Percentiles rank a stretch among this genome's conserved stretches.
phyloP scores from a whole-genome alignment of 1,139 yeast species.

The Zygosaccharomyces pseudobailii region DNA sequence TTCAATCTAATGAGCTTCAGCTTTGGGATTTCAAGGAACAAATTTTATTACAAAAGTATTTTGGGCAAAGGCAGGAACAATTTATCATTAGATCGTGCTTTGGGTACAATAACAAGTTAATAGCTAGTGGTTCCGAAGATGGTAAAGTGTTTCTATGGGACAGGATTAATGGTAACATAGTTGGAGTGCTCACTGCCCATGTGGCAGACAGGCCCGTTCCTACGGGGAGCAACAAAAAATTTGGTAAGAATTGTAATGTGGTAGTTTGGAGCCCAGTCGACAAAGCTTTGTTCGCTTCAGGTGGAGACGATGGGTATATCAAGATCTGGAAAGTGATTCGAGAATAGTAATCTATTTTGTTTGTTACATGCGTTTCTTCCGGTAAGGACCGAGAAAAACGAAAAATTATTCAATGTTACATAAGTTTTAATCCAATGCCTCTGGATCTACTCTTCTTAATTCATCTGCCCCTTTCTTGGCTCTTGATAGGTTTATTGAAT shows the following conservation, averaged over 20 bases:
- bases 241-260: slow-evolving; percentile 31
- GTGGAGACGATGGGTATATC: slow-evolving; percentile 73
- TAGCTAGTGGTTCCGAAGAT: slow-evolving; percentile 80
- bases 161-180: slow-evolving; percentile 62
- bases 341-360: slow-evolving; percentile 11
- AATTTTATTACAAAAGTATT: slow-evolving; percentile 53
- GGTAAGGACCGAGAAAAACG: neutral
- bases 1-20: slow-evolving; percentile 75
- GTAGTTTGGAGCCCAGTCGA: slow-evolving; percentile 66
- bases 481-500: slow-evolving; percentile 48
- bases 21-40: slow-evolving; percentile 61
- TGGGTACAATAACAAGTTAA: slow-evolving; percentile 66
- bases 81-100: slow-evolving; percentile 75
- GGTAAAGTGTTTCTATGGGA: slow-evolving; percentile 81
- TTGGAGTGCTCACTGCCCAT: slow-evolving; percentile 64
- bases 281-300: slow-evolving; percentile 67
- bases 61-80: slow-evolving; percentile 68
- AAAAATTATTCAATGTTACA: neutral
- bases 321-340: slow-evolving; percentile 57
- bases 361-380: neutral
- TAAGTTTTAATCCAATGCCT: neutral
- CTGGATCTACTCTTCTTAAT: slow-evolving; percentile 22
- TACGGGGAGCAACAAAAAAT: slow-evolving; percentile 16
- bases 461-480: slow-evolving; percentile 48
- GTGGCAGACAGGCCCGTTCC: slow-evolving; percentile 16